phyloP scores from a whole-genome alignment of 805 yeast genomes.

The Cyberlindnera japonica region DNA sequence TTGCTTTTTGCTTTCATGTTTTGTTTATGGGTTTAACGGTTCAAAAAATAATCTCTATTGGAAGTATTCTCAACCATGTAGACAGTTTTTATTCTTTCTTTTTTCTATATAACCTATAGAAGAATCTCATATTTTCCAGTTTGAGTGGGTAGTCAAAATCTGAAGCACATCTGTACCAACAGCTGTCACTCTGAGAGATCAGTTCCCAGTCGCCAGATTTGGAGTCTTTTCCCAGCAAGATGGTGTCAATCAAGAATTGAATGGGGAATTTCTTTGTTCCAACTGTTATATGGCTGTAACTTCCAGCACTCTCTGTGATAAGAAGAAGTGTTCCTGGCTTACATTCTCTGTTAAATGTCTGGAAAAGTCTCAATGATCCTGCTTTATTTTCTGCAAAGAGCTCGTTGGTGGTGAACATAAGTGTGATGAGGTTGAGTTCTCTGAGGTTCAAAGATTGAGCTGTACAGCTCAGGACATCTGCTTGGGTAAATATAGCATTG shows the following conservation, averaged over 20 bases:
- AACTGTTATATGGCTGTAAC: slow-evolving; percentile 74
- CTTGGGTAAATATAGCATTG: slow-evolving; percentile 30
- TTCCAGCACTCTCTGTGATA: slow-evolving; percentile 86
- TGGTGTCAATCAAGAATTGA: slow-evolving; percentile 72
- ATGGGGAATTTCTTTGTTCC: slow-evolving; percentile 80
- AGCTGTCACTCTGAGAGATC: slow-evolving; percentile 63
- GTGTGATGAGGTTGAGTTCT: slow-evolving; percentile 52
- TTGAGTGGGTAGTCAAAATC: slow-evolving; percentile 60
- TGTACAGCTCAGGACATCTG: slow-evolving; percentile 36
- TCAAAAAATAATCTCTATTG: slow-evolving; percentile 18
- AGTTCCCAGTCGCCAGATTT: slow-evolving; percentile 60
- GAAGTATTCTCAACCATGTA: slow-evolving; percentile 7
- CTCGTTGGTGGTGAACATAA: slow-evolving; percentile 85
- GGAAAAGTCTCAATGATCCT: slow-evolving; percentile 57
- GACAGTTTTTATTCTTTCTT: slow-evolving; percentile 26
- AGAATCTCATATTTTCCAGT: slow-evolving; percentile 84
- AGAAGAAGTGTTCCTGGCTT: slow-evolving; percentile 54
- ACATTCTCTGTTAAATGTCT: slow-evolving; percentile 48
- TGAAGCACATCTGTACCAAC: slow-evolving; percentile 68
- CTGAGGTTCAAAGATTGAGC: slow-evolving; percentile 21
- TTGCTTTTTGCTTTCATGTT: slow-evolving; percentile 16
- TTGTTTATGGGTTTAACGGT: slow-evolving; percentile 17
- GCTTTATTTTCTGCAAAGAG: slow-evolving; percentile 66
- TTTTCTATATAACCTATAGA: slow-evolving; percentile 70
- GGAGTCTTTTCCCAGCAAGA: slow-evolving; percentile 51